phyloP scores from a whole-genome alignment of 352 stramenopile species.

The Globisporangium perplexum region DNA sequence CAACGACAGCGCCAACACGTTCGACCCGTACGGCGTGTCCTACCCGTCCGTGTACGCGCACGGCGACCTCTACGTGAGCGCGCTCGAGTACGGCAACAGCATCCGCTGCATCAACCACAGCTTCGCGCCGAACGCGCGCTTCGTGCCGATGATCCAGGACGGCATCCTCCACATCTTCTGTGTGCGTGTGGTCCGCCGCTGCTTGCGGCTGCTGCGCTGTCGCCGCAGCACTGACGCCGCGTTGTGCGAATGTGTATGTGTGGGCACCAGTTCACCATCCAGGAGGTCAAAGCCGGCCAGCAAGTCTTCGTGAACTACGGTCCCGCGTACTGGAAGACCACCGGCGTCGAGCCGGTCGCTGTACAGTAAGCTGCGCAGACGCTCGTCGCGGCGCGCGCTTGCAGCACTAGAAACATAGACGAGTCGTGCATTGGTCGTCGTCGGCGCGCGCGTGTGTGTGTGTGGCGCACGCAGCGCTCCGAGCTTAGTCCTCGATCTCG shows the following conservation, averaged over 20 bases:
- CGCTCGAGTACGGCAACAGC: slow-evolving; percentile 64
- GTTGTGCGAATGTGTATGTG: no score
- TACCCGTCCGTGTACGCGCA: slow-evolving; percentile 68
- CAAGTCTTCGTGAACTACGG: slow-evolving; percentile 81
- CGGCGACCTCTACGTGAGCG: slow-evolving; percentile 62
- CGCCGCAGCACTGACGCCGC: neutral
- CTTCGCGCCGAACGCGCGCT: slow-evolving; percentile 45
- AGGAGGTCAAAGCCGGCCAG: slow-evolving; percentile 31
- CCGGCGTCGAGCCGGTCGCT: slow-evolving; percentile 37
- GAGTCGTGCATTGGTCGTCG: neutral
- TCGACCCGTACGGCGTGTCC: slow-evolving; percentile 64
- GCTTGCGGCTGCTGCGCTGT: slow-evolving; percentile 1
- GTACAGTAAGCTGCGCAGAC: slow-evolving; percentile 14
- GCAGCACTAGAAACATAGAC: slow-evolving; percentile 5
- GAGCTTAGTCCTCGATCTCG: slow-evolving; percentile 56
- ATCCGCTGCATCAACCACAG: slow-evolving; percentile 82
- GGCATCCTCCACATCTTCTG: slow-evolving; percentile 76
- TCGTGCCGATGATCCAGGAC: slow-evolving; percentile 56
- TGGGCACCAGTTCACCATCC: slow-evolving; percentile 66
- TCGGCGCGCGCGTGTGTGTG: neutral
- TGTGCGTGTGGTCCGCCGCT: slow-evolving; percentile 31
- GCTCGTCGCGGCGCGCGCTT: no score
- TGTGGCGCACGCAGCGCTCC: no score
- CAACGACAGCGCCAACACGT: slow-evolving; percentile 25
- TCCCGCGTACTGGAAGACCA: slow-evolving; percentile 61